These are phyloP conservation scores for Millerago galiae DNA, from an alignment of 805 yeast species.

Conservation along the genomic window DNA sequence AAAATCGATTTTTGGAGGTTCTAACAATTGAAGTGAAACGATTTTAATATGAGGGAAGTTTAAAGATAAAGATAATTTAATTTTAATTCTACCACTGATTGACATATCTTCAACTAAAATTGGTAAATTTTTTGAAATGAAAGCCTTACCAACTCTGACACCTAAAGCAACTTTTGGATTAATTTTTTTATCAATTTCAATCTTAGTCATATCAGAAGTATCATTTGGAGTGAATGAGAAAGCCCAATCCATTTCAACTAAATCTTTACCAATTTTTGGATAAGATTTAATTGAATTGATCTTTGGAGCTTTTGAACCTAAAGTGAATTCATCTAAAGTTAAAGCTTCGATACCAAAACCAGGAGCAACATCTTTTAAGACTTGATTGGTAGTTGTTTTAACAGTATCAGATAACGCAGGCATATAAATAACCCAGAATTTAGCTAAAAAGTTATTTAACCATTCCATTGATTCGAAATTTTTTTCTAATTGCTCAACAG, in stretches of 20 bases:
- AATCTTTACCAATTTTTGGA: conserved; percentile 59
- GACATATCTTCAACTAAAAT: conserved; percentile 77
- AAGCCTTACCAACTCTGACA: conserved; percentile 74
- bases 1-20: conserved; percentile 74
- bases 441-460: conserved; percentile 70
- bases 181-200: conserved; percentile 60
- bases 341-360: conserved; percentile 78
- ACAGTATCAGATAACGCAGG: conserved; percentile 77
- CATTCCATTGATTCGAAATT: conserved; percentile 72
- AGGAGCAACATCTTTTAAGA: conserved; percentile 65
- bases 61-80: conserved; percentile 54
- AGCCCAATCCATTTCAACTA: conserved; percentile 80
- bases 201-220: conserved; percentile 76
- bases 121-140: conserved; percentile 71
- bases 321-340: conserved; percentile 67
- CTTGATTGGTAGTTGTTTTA: conserved; percentile 59
- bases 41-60: conserved; percentile 74
- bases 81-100: conserved; percentile 60
- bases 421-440: conserved; percentile 87
- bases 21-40: conserved; percentile 66
- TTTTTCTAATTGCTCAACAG: conserved; percentile 57
- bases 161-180: conserved; percentile 81
- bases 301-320: conserved; percentile 77
- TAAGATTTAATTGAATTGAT: conserved; percentile 67
- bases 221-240: conserved; percentile 78